Base-by-base conservation (phyloP, 2,329 filamentous ascomycete species). In the Aspergillus pseudonomiae region DNA sequence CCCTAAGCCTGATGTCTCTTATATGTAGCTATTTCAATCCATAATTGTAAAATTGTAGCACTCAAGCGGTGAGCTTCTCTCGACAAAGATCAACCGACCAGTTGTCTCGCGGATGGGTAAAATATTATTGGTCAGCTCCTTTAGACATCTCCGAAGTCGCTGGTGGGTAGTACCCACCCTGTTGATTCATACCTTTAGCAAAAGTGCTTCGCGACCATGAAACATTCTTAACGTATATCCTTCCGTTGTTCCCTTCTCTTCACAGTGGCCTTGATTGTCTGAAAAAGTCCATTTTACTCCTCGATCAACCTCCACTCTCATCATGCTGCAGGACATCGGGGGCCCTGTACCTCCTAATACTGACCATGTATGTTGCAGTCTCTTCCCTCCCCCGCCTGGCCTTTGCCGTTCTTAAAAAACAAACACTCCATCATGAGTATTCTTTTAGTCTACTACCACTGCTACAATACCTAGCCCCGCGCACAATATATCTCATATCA, bases 321-420 rank as follows among this genome's bases (percentile, higher is more conserved):
- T 46, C 43, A 80, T 80, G 78, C 69, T 75, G 41, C 76, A 78
- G 65, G 71, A 71, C 41, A 62, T 91, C 43, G 91, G 91, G 71
- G 88, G 91, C 72, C 86, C 91, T 6, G 91, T 94, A 64, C 91
- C 91, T 61, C 86, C 89, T 45, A 88, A 94, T 75, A 94, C 91
- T 62, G 87, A 89, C 63, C 91, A 94, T 83, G 91, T 93, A 82
- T 81, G 87, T 84, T 54, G 28, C 48, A 3, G 39, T 14, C 66
- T 69, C 65, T 65, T 59, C 63, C 59, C 57, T 65, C 65, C 71
- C 63, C 67, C 70, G 67, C 71, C 54, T 68, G 68, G 59, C 59
- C n/a, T 65, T 62, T 16, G 26, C 26, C 14, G 16, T n/a, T 28
- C 26, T 19, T 4, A 19, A 48, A 46, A 48, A 6, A 16, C 14